These are phyloP conservation scores for Termitomyces eurrhizus DNA, from an alignment of 768 basidiomycete species.

Conservation along the genomic window DNA sequence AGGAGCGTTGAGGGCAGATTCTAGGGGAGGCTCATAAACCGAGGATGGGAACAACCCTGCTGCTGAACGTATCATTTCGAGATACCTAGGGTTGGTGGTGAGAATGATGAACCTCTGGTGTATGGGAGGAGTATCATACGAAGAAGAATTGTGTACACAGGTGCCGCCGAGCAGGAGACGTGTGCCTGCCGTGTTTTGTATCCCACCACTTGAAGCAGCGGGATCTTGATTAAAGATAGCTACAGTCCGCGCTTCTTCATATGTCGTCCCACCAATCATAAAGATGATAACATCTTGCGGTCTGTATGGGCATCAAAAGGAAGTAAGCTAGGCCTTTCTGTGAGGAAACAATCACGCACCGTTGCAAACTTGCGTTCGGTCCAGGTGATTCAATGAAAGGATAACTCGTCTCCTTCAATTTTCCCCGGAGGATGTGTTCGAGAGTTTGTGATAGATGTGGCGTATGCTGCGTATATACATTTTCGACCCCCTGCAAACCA, in stretches of 20 bases:
- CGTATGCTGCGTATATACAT: slow-evolving; percentile 96
- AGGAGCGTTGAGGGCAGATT: slow-evolving; percentile 68
- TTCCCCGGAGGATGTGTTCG: slow-evolving; percentile 83
- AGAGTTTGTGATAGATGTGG: slow-evolving; percentile 92
- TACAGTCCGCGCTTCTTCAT: slow-evolving; percentile 88
- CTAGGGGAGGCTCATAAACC: slow-evolving; percentile 73
- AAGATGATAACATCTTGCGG: slow-evolving; percentile 97
- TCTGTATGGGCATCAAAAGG: slow-evolving; percentile 34
- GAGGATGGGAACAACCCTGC: slow-evolving; percentile 57
- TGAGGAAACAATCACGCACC: slow-evolving; percentile 34
- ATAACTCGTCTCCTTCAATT: slow-evolving; percentile 83
- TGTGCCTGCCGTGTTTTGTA: slow-evolving; percentile 54
- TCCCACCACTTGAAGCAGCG: slow-evolving; percentile 40
- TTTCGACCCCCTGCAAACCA: slow-evolving; percentile 84
- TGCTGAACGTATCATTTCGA: slow-evolving; percentile 84
- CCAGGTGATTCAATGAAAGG: slow-evolving; percentile 76
- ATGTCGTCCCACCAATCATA: slow-evolving; percentile 94
- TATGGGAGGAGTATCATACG: slow-evolving; percentile 42
- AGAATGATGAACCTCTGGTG: slow-evolving; percentile 7
- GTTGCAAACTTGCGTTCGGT: slow-evolving; percentile 64
- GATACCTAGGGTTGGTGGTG: slow-evolving; percentile 48
- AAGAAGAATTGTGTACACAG: slow-evolving; percentile 91
- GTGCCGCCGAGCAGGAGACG: slow-evolving; percentile 90
- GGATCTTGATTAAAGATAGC: slow-evolving; percentile 85
- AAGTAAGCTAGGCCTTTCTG: not conserved